Conservation (phyloP, 108 stramenopile genomes). For the Licmophora abbreviata region DNA sequence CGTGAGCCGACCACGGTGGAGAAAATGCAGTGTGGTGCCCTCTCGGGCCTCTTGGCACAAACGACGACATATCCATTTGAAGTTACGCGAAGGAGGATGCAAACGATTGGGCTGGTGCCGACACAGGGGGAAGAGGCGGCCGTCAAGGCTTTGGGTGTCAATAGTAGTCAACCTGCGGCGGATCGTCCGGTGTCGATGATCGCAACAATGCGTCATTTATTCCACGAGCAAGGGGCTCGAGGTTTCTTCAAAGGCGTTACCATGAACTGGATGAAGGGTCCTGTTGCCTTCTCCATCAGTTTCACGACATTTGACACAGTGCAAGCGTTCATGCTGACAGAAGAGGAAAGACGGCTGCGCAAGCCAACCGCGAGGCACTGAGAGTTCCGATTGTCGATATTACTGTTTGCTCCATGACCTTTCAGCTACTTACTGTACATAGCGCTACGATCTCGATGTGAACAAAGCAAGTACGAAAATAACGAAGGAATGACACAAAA, state of each 20-base stretch:
- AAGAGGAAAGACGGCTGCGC: constrained; percentile 21
- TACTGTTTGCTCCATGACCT: no score
- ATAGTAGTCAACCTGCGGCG: constrained; percentile 8
- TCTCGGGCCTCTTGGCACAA: constrained; percentile 89
- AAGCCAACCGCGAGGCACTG: no score
- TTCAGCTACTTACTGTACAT: no score
- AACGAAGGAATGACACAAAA: no score
- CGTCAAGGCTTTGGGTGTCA: constrained; percentile 34
- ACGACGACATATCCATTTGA: constrained; percentile 91
- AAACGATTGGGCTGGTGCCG: constrained; percentile 85
- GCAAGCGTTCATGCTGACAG: constrained; percentile 51
- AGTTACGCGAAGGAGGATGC: constrained; percentile 92
- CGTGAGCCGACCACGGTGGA: constrained; percentile 82
- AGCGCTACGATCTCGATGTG: no score
- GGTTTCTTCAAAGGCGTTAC: constrained; percentile 94
- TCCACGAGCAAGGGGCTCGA: constrained; percentile 78
- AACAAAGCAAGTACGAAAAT: no score
- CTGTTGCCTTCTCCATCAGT: constrained; percentile 89
- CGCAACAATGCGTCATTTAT: constrained; percentile 55
- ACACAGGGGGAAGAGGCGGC: constrained; percentile 67
- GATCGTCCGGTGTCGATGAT: constrained; percentile 30
- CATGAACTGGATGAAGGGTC: constrained; percentile 98
- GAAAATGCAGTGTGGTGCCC: constrained; percentile 78
- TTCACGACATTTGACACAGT: constrained; percentile 93
- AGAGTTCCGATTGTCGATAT: no score